A percentile compares a stretch with the other conserved stretches of the same genome.
Evolutionary conservation across 2,329 filamentous ascomycete species (phyloP).

Genomic region (Apiospora koreana): DNA sequence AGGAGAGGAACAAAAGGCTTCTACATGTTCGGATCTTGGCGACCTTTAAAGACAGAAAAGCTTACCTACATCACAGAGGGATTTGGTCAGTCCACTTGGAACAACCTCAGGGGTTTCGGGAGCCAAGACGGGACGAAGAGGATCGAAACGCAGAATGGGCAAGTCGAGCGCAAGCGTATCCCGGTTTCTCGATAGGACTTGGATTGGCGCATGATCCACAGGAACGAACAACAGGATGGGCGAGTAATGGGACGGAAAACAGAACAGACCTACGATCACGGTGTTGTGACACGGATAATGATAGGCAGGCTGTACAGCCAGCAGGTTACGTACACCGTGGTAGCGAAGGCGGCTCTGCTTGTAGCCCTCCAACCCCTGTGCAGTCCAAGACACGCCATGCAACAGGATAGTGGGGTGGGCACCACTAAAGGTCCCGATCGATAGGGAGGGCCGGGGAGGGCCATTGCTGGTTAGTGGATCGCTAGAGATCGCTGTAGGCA

Average conservation of each 20-base stretch:
- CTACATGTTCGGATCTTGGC: not conserved
- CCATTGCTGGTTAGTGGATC: not conserved
- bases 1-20: not conserved
- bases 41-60: constrained; percentile 2
- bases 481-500: not conserved
- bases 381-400: constrained; percentile 8
- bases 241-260: not conserved
- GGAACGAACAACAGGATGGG: not conserved
- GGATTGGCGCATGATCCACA: not conserved
- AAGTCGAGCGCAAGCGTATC: not conserved
- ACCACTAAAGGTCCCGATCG: not conserved
- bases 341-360: constrained; percentile 1
- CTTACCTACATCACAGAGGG: not conserved
- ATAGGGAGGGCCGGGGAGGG: not conserved
- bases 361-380: not conserved
- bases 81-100: not conserved
- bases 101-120: not conserved
- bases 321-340: not conserved
- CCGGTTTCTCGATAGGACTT: not conserved
- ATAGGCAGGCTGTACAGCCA: not conserved
- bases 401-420: not conserved
- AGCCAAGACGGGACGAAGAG: constrained; percentile 6
- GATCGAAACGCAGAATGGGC: constrained; percentile 1
- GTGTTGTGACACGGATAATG: not conserved
- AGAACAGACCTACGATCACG: not conserved